phyloP scores from a whole-genome alignment of 2,329 filamentous ascomycete genomes.

The Leptodontidium sp. region DNA sequence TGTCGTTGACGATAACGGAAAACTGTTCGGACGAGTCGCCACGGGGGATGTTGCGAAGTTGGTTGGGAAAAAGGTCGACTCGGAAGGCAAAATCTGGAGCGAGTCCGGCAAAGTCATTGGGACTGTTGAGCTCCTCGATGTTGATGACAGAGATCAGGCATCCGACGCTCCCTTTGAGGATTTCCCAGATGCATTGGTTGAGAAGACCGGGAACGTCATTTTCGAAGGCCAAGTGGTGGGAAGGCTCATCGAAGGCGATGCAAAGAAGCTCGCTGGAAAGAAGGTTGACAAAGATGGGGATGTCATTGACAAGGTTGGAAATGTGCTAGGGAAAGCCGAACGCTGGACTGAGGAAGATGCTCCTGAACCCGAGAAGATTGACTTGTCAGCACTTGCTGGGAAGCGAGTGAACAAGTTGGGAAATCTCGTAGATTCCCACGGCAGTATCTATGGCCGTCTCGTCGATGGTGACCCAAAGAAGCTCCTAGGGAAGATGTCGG shows the following conservation, averaged over 20 bases:
- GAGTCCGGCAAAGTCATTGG: slow-evolving; percentile 74
- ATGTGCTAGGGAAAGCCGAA: slow-evolving; percentile 71
- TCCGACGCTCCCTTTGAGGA: slow-evolving; percentile 64
- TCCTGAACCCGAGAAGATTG: slow-evolving; percentile 56
- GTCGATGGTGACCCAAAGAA: slow-evolving; percentile 71
- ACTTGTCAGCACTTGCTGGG: slow-evolving; percentile 70
- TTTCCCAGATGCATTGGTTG: slow-evolving; percentile 62
- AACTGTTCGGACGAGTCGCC: slow-evolving; percentile 68
- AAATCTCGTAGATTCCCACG: slow-evolving; percentile 63
- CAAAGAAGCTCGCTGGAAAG: slow-evolving; percentile 69
- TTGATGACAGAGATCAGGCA: slow-evolving; percentile 58
- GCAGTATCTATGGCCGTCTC: slow-evolving; percentile 68
- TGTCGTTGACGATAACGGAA: slow-evolving; percentile 60
- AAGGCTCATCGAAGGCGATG: slow-evolving; percentile 68
- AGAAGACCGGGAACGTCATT: slow-evolving; percentile 60
- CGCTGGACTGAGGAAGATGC: slow-evolving; percentile 66
- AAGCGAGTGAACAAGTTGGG: slow-evolving; percentile 78
- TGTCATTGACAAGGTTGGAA: slow-evolving; percentile 70
- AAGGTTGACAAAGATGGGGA: slow-evolving; percentile 74
- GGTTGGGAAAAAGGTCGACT: slow-evolving; percentile 69
- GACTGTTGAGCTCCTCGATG: slow-evolving; percentile 69
- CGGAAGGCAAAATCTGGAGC: slow-evolving; percentile 75
- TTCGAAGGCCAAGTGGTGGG: slow-evolving; percentile 64
- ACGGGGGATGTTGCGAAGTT: slow-evolving; percentile 71
- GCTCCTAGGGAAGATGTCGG: slow-evolving; percentile 73